These are phyloP conservation scores for Waitea zeae DNA, from an alignment of 1,284 basidiomycete species.

Conservation along the genomic window DNA sequence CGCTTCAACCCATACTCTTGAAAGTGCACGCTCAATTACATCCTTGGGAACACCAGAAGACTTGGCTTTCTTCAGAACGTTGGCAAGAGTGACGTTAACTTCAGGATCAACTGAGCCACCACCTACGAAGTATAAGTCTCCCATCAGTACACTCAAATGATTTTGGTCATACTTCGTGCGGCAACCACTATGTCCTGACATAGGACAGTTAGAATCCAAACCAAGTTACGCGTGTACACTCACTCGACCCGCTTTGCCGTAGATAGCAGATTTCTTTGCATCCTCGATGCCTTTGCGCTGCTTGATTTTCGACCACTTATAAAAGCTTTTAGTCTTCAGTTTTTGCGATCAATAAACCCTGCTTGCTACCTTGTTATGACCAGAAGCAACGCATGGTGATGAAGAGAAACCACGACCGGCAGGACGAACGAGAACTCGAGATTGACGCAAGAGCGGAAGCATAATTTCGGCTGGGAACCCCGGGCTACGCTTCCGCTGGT, in stretches of 20 bases:
- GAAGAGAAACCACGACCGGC: no score
- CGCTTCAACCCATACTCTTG: slow-evolving; percentile 36
- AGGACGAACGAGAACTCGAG: no score
- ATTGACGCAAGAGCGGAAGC: no score
- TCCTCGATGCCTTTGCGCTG: slow-evolving; percentile 65
- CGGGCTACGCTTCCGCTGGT: no score
- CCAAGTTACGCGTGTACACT: slow-evolving; percentile 9
- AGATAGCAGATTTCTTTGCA: slow-evolving; percentile 41
- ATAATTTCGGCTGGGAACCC: no score
- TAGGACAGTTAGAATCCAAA: slow-evolving; percentile 1
- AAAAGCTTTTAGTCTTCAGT: no score
- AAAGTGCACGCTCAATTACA: slow-evolving; percentile 58
- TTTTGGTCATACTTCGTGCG: slow-evolving; percentile 41
- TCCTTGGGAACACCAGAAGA: slow-evolving; percentile 59
- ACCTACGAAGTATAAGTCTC: slow-evolving; percentile 23
- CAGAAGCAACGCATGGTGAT: no score
- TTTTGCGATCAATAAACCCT: no score
- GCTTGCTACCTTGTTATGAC: no score
- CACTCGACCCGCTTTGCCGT: slow-evolving; percentile 42
- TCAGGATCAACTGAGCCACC: slow-evolving; percentile 52
- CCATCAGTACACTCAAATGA: no score
- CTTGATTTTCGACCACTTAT: slow-evolving; percentile 85
- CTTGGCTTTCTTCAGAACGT: slow-evolving; percentile 42
- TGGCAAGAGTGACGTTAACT: slow-evolving; percentile 43
- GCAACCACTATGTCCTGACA: slow-evolving; percentile 55